These are phyloP conservation scores for Boletus reticuloceps DNA, from an alignment of 768 basidiomycete species.

Conservation along the genomic window DNA sequence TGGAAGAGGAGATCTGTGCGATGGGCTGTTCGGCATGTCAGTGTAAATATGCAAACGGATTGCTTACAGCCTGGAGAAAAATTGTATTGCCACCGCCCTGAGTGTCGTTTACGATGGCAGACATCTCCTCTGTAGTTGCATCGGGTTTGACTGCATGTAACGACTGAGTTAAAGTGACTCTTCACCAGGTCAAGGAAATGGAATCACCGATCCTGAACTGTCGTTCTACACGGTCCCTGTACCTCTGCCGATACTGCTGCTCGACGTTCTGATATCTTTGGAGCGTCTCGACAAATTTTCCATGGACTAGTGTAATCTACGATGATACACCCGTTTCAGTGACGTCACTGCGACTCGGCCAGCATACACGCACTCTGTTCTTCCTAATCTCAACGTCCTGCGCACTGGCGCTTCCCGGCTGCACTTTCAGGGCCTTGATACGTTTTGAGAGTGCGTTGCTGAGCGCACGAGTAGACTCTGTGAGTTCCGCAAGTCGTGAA, in stretches of 20 bases:
- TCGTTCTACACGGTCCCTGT: slow-evolving; percentile 65
- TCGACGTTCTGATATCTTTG: slow-evolving; percentile 79
- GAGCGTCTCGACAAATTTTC: slow-evolving; percentile 72
- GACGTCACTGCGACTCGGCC: background rate
- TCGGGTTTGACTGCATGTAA: slow-evolving; percentile 70
- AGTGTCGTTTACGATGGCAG: slow-evolving; percentile 63
- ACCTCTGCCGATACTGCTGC: slow-evolving; percentile 62
- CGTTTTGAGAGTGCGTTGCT: slow-evolving; percentile 56
- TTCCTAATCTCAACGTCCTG: slow-evolving; percentile 48
- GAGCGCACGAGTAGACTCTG: slow-evolving; percentile 57
- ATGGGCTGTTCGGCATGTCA: background rate
- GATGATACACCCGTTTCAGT: background rate
- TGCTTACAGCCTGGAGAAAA: slow-evolving; percentile 68
- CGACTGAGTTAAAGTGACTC: background rate
- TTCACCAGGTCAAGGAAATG: background rate
- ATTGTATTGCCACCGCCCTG: slow-evolving; percentile 59
- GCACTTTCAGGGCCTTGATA: slow-evolving; percentile 53
- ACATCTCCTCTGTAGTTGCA: slow-evolving; percentile 78
- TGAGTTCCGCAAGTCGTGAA: slow-evolving; percentile 54
- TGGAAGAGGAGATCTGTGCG: slow-evolving; percentile 66
- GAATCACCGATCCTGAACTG: slow-evolving; percentile 72
- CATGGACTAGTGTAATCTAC: slow-evolving; percentile 59
- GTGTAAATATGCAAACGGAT: background rate
- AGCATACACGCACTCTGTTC: slow-evolving; percentile 24
- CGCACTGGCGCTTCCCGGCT: slow-evolving; percentile 29